A percentile compares a stretch with the other conserved stretches of the same genome.
Conservation (phyloP, 1,284 basidiomycete genomes). For the Agroathelia rolfsii region DNA sequence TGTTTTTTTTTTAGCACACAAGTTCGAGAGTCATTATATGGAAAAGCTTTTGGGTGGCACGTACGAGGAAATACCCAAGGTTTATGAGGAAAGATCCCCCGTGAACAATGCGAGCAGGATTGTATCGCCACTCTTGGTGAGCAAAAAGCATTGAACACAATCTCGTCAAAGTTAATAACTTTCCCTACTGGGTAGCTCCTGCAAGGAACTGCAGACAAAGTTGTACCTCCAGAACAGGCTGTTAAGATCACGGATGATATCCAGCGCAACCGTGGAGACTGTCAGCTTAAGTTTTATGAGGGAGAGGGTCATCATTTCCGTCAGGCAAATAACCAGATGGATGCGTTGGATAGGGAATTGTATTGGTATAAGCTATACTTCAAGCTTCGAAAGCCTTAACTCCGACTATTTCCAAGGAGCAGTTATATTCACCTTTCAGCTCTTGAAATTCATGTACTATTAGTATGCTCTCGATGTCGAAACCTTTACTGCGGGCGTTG, state of each 20-base stretch:
- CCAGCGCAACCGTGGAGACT: too few relatives aligned
- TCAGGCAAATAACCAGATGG: constrained; percentile 30
- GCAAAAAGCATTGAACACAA: too few relatives aligned
- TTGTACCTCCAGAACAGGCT: constrained; percentile 49
- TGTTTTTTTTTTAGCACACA: too few relatives aligned
- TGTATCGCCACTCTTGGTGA: constrained; percentile 38
- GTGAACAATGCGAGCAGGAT: constrained; percentile 41
- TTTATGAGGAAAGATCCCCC: constrained; percentile 41
- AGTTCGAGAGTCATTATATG: constrained; percentile 53
- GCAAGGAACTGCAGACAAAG: constrained; percentile 44
- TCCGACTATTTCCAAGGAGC: too few relatives aligned
- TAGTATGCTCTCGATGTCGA: too few relatives aligned
- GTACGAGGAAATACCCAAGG: constrained; percentile 30
- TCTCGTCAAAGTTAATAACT: too few relatives aligned
- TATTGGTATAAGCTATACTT: constrained; percentile 31
- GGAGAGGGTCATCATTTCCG: constrained; percentile 51
- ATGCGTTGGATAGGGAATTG: constrained; percentile 34
- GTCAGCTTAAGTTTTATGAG: constrained; percentile 39
- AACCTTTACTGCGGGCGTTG: too few relatives aligned
- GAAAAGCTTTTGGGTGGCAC: constrained; percentile 48
- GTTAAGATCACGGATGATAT: constrained; percentile 35
- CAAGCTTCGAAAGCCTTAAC: too few relatives aligned
- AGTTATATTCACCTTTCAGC: too few relatives aligned
- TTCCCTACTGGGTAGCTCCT: constrained; percentile 33
- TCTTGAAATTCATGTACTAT: too few relatives aligned